Evolutionary conservation across 768 basidiomycete genomes (phyloP).

Genomic region (Mycena leptocephala): DNA sequence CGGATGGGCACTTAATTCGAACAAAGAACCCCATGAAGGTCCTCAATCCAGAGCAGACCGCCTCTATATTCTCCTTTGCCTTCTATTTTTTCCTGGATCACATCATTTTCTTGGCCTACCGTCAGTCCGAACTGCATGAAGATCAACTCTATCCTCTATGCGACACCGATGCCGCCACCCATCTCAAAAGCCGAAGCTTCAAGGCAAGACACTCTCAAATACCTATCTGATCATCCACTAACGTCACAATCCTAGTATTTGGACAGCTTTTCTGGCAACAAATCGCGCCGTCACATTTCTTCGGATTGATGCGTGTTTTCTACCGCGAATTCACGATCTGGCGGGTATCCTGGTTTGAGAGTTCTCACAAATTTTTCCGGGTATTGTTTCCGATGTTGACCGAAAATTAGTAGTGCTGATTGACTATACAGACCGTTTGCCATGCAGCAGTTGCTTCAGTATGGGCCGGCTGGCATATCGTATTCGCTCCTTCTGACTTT

Average conservation of each 20-base stretch:
- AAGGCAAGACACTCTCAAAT: constrained; percentile 37
- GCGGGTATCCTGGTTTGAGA: constrained; percentile 13
- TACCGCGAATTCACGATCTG: constrained; percentile 40
- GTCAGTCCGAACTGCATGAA: constrained; percentile 55
- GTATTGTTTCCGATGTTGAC: constrained; percentile 38
- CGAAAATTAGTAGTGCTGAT: constrained; percentile 45
- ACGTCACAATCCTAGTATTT: constrained; percentile 14
- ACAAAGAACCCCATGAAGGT: background rate
- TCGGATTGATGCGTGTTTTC: constrained; percentile 60
- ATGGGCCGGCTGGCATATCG: constrained; percentile 17
- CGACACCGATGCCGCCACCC: constrained; percentile 63
- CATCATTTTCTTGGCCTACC: constrained; percentile 60
- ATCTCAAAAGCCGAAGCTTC: constrained; percentile 46
- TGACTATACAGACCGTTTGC: constrained; percentile 53
- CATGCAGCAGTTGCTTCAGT: constrained; percentile 59
- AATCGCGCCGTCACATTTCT: constrained; percentile 42
- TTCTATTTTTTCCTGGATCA: constrained; percentile 71
- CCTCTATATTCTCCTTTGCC: constrained; percentile 59
- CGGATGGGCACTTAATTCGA: background rate
- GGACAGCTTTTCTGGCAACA: constrained; percentile 5
- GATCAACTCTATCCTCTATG: constrained; percentile 77
- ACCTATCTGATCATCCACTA: background rate
- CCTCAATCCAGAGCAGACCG: constrained; percentile 66
- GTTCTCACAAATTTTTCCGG: background rate
- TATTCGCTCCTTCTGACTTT: background rate